Evolutionary conservation across 306 rosid species (phyloP), one percentile per base, ranked within the genome.

Genomic region (Lotus japonicus): DNA sequence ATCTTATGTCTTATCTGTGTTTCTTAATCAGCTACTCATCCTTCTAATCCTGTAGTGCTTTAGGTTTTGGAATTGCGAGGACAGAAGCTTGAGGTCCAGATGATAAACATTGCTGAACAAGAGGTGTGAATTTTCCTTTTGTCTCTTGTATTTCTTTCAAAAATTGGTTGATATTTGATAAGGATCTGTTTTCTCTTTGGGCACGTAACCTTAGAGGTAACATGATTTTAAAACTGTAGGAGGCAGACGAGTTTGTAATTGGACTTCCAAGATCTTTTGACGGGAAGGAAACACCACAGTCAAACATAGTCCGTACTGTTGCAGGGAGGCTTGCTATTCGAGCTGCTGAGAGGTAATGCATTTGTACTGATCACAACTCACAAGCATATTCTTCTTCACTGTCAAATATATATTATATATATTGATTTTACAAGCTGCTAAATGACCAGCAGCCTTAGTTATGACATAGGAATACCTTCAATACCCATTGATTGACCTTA

Each of bases 1-100:
- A 17, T 46, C 54, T 60, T 55, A 16, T 53, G 11, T 57, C 54
- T 60, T 55, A 16, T 53, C 17, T 57, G 53, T 54, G 38, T 50
- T 53, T 54, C 54, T 15, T 60, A 16, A 33, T 54, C 35, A 28
- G 64, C 11, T 54, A 41, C 73, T 16, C 31, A 26, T 52, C 23
- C 52, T 77, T 58, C 58, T 59, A 73, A 44, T n/a, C 75, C 10
- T 58, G 43, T 56, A 53, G 58, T 75, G 43, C 19, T 58, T 11
- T 55, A 92, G 98, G 96, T 90, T 54, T 78, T 94, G 90, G 85
- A 86, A 79, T 68, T 94, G 81, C 88, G 90, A 59, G 97, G 98
- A 69, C 84, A 88, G 63, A 90, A 88, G 80, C 97, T 94, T 6
- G 98, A 94, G 81, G 49, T 62, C 38, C 73, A 57, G 84, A 91